Base-by-base conservation (phyloP, 108 stramenopile genomes). In the Aureococcus anophagefferens region DNA sequence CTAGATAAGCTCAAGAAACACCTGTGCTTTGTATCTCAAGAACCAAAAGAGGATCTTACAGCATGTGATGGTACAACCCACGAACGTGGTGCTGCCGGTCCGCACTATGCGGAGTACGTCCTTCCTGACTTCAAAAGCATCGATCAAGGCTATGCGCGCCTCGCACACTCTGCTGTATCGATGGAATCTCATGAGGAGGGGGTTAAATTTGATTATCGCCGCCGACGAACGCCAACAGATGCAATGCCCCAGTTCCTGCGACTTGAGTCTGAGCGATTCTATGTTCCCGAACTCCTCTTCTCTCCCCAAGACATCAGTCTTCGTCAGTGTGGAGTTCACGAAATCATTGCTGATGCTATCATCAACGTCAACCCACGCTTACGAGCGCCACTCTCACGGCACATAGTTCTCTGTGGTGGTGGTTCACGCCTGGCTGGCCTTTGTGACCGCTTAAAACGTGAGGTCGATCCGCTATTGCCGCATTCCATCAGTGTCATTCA, bases 221-320 rank as follows among this genome's bases (percentile, higher is more conserved):
- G 37, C 7, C n/a, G n/a, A n/a, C n/a, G n/a, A n/a, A 75, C 45
- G 68, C 46, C 16, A 33, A 33, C 28, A 30, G 11, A 9, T 45
- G 66, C 33, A 15, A 33, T 35, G 33, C 32, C 34, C 32, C 76
- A 76, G 73, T 18, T 70, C 29, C 28, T 81, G 14, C 32, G 34
- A 5, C 51, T 81, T 5, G 69, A 72, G 30, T 35, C n/a, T 25
- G 84, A 85, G 35, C 67, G 84, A 11, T 83, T 85, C 46, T 63
- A 46, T 34, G 82, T 84, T 25, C 84, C 84, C 17, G 84, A 85
- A 77, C 63, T 85, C 16, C 72, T 85, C 5, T 85, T 85, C 78
- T 17, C 66, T 25, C 84, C 84, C 15, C 64, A 70, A 16, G 73
- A 84, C 51, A 64, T 85, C 17, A 83, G 83, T 0, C 63, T 85